A percentile compares a stretch with the other conserved stretches of the same genome.
Evolutionary conservation across 768 basidiomycete genomes (phyloP).

Genomic region (Coprinopsis cinerea): DNA sequence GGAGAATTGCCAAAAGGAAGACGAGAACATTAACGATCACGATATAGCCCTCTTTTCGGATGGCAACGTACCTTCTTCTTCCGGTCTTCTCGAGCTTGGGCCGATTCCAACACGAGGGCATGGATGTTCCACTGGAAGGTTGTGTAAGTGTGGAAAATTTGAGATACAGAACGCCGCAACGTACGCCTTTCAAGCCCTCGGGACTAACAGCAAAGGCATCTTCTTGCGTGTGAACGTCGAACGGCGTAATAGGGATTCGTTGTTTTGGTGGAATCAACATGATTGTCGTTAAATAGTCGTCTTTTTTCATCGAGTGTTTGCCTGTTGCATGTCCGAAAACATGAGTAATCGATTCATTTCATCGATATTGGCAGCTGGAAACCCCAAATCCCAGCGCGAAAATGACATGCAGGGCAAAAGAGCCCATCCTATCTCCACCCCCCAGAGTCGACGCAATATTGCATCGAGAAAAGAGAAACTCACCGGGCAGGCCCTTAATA

Average conservation of each 20-base stretch:
- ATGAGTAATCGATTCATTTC: constrained; percentile 5
- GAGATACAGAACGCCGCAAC: constrained; percentile 22
- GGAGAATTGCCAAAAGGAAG: constrained; percentile 9
- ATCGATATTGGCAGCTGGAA: constrained; percentile 1
- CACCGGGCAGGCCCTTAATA: constrained; percentile 70
- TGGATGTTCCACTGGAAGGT: constrained; percentile 60
- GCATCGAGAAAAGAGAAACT: constrained; percentile 19
- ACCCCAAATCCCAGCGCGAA: no score
- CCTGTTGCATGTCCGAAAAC: constrained; percentile 30
- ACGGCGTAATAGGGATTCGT: constrained; percentile 51
- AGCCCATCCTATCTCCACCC: constrained; percentile 6
- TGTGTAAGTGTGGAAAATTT: constrained; percentile 5
- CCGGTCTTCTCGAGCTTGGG: constrained; percentile 72
- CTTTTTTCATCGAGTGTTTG: constrained; percentile 78
- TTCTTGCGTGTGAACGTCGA: constrained; percentile 60
- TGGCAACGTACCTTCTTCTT: constrained; percentile 60
- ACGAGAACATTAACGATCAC: constrained; percentile 1
- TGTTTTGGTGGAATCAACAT: constrained; percentile 72
- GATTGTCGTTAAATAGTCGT: constrained; percentile 60
- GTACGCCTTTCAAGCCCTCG: constrained; percentile 69
- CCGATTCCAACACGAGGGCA: constrained; percentile 56
- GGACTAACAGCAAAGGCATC: constrained; percentile 71
- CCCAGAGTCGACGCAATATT: constrained; percentile 8
- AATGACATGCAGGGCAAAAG: neutral
- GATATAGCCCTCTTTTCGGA: neutral